These are phyloP conservation scores for Medicago truncatula DNA, from an alignment of 306 rosid genomes.

Conservation along the genomic window DNA sequence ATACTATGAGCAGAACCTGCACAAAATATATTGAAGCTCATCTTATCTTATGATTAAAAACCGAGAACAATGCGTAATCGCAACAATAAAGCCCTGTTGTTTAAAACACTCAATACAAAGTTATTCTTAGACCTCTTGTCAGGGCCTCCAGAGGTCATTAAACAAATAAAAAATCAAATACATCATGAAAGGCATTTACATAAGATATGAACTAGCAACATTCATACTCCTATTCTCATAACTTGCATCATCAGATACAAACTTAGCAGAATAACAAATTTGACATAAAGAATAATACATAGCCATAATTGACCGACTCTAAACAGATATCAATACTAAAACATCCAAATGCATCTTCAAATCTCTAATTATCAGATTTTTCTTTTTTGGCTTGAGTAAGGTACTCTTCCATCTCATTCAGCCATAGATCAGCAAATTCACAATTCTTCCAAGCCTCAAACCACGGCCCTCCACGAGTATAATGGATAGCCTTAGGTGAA, in stretches of 20 bases:
- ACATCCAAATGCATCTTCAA: slow-evolving; percentile 6
- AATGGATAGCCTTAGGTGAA: slow-evolving; percentile 67
- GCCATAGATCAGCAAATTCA: slow-evolving; percentile 75
- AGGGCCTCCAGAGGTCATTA: slow-evolving; percentile 23
- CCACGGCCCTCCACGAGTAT: slow-evolving; percentile 85
- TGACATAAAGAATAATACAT: slow-evolving; percentile 42
- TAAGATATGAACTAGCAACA: slow-evolving; percentile 25
- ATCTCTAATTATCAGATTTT: slow-evolving; percentile 33
- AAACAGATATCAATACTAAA: slow-evolving; percentile 11
- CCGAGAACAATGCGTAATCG: neutral
- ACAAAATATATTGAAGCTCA: neutral
- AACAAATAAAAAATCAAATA: slow-evolving; percentile 46
- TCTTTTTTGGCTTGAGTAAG: slow-evolving; percentile 46
- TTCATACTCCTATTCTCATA: slow-evolving; percentile 34
- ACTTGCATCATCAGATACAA: slow-evolving; percentile 25
- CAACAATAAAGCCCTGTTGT: slow-evolving; percentile 4
- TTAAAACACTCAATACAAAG: slow-evolving; percentile 35
- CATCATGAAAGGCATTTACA: slow-evolving; percentile 33
- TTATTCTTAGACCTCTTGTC: slow-evolving; percentile 18
- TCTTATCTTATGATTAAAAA: slow-evolving; percentile 15
- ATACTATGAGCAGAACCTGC: neutral
- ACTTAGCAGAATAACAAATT: slow-evolving; percentile 38
- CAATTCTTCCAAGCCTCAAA: slow-evolving; percentile 81
- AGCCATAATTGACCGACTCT: neutral
- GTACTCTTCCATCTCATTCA: slow-evolving; percentile 64